Base-by-base conservation (phyloP, 2,329 filamentous ascomycete species). In the Fusarium sambucinum region DNA sequence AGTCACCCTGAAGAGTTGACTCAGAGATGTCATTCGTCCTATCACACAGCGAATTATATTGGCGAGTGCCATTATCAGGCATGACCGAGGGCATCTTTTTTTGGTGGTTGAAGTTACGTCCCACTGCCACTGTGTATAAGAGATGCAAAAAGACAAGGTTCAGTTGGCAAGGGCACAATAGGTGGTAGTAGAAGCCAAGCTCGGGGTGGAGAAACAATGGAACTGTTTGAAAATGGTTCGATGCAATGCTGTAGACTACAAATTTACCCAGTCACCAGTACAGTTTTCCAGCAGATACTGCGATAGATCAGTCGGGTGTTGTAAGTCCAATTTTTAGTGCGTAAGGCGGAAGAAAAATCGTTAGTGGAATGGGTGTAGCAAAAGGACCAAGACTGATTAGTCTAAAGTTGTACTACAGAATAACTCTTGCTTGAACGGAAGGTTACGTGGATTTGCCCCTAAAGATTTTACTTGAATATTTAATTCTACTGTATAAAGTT, bases 1-100 rank as follows among this genome's bases (percentile, higher is more conserved):
- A 86, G 72, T 77, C 77, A 73, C 54, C 53, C 9, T 69, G 55
- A 53, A 62, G 32, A 30, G 64, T 54, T 68, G 80, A 76, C 62
- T 76, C 77, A 63, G 27, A 33, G 29, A 46, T 57, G 41, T 66
- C 72, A 61, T 70, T 63, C 25, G 62, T 69, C 42, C 63, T 67
- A 52, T 72, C 63, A 59, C 63, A 73, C 29, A 73, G 50, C 14
- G 62, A 63, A 54, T 41, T 48, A 48, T 69, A 48, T 55, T 59
- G 69, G 52, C 51, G 51, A 60, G 23, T 32, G 44, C 29, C 45
- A 51, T 61, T 42, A 30, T 61, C 47, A 55, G 40, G 17, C 30
- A 70, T 38, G 35, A 58, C 63, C 35, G 71, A 73, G 19, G 71
- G 71, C 72, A 74, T 74, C 45, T 44, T 54, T 38, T 55, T 35